Conservation (phyloP, 2,329 filamentous ascomycete genomes). For the Decorospora gaudefroyi region DNA sequence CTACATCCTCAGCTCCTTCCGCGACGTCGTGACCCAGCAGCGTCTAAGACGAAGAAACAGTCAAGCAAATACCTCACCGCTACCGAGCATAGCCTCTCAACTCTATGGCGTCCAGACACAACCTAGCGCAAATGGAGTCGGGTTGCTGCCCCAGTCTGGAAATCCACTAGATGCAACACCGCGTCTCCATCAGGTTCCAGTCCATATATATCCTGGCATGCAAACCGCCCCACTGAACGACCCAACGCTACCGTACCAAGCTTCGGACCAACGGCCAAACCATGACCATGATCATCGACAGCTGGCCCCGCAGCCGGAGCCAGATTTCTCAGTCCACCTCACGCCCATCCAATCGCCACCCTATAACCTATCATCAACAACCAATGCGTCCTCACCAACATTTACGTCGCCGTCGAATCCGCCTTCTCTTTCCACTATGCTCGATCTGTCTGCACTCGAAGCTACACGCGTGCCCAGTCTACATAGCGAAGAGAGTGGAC, state of each 20-base stretch:
- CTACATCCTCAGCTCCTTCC: slow-evolving; percentile 47
- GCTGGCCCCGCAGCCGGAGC: slow-evolving; percentile 3
- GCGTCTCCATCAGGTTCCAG: slow-evolving; percentile 41
- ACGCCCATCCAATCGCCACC: slow-evolving; percentile 38
- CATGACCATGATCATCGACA: neutral
- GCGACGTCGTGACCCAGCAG: slow-evolving; percentile 46
- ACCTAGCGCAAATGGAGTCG: too few species aligned
- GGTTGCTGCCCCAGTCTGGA: too few species aligned
- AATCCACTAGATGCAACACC: slow-evolving; percentile 24
- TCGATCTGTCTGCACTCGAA: slow-evolving; percentile 47
- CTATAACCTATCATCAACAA: too few species aligned
- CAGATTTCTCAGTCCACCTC: slow-evolving; percentile 37
- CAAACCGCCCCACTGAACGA: slow-evolving; percentile 36
- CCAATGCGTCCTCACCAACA: slow-evolving; percentile 11
- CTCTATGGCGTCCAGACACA: slow-evolving; percentile 34
- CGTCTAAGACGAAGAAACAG: slow-evolving; percentile 33
- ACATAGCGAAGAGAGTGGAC: slow-evolving; percentile 41
- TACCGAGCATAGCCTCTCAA: slow-evolving; percentile 44
- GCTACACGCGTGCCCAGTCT: slow-evolving; percentile 39
- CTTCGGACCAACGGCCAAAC: slow-evolving; percentile 1
- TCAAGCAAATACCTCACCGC: slow-evolving; percentile 26
- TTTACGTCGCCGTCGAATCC: slow-evolving; percentile 23
- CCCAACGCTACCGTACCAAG: slow-evolving; percentile 12
- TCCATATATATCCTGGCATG: slow-evolving; percentile 46
- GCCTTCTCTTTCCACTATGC: slow-evolving; percentile 42